Percentiles rank a stretch among this genome's conserved stretches.
Evolutionary conservation across 192 early-diverging fungal species (phyloP).

Genomic region (Gorgonomyces haynaldii): DNA sequence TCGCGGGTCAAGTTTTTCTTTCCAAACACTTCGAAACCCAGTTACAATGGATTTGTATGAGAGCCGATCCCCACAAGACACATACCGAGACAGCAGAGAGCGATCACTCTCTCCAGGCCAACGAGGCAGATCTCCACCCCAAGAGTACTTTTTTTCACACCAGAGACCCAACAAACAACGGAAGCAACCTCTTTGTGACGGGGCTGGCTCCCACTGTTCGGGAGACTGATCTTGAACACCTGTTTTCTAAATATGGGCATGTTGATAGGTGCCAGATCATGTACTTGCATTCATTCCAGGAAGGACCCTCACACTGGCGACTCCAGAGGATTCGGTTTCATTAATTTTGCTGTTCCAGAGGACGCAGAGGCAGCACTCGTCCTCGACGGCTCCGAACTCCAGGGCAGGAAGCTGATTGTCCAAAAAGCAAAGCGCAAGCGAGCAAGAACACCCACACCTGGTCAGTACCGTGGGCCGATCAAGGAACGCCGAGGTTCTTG

Average conservation of each 20-base stretch:
- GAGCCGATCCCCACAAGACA: background rate
- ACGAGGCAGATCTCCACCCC: background rate
- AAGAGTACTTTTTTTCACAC: background rate
- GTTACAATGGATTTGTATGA: background rate
- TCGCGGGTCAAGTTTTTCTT: background rate
- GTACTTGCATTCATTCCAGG: constrained; percentile 49
- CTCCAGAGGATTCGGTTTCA: constrained; percentile 52
- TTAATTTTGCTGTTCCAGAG: constrained; percentile 21
- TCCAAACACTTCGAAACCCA: background rate
- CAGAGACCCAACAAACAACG: constrained; percentile 6
- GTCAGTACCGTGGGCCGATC: constrained; percentile 59
- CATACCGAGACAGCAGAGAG: background rate
- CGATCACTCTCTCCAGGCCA: background rate
- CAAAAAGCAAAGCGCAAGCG: constrained; percentile 54
- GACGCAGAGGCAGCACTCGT: constrained; percentile 28
- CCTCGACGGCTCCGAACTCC: constrained; percentile 26
- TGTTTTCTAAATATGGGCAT: constrained; percentile 62
- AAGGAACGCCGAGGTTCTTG: constrained; percentile 1
- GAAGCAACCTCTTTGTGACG: constrained; percentile 61
- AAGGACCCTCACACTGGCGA: constrained; percentile 68
- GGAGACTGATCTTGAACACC: constrained; percentile 52
- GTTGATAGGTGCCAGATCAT: constrained; percentile 58
- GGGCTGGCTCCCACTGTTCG: constrained; percentile 48
- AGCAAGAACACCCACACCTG: constrained; percentile 67
- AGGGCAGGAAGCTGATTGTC: constrained; percentile 22